These are phyloP conservation scores for Candolleomyces aberdarensis DNA, from an alignment of 768 basidiomycete genomes.

Conservation along the genomic window DNA sequence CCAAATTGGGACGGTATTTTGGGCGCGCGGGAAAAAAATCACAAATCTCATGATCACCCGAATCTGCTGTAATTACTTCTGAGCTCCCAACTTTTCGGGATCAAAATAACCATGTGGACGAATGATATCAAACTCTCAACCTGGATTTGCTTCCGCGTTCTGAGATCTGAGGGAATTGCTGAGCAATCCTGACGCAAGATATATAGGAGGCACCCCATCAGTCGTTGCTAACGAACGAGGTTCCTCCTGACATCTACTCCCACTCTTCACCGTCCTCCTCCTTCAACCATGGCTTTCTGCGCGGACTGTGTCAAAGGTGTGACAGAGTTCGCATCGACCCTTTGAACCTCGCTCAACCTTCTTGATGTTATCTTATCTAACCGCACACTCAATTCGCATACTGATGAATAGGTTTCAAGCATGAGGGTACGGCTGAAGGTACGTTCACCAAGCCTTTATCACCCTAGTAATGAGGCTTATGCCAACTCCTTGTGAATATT, in stretches of 20 bases:
- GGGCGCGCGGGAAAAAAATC: too few species aligned
- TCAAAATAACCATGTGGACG: too few species aligned
- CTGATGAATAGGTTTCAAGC: slow-evolving; percentile 39
- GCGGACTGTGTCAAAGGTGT: slow-evolving; percentile 53
- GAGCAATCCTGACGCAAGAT: too few species aligned
- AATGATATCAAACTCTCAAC: too few species aligned
- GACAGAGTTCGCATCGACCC: neutral
- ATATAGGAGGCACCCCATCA: too few species aligned
- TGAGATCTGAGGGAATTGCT: too few species aligned
- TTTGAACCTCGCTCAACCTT: neutral
- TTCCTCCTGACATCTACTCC: neutral
- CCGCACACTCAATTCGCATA: neutral
- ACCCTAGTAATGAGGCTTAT: neutral
- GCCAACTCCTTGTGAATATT: neutral
- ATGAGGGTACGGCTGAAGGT: slow-evolving; percentile 49
- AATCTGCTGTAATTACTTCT: too few species aligned
- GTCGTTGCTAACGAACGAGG: too few species aligned
- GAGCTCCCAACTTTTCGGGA: too few species aligned
- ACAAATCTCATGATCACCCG: too few species aligned
- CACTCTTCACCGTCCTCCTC: neutral
- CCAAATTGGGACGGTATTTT: too few species aligned
- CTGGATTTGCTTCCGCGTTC: too few species aligned
- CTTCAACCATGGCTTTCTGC: slow-evolving; percentile 32
- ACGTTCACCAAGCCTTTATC: neutral
- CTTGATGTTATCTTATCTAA: neutral